These are phyloP conservation scores for Globisporangium spiculum DNA, from an alignment of 352 stramenopile genomes.

Conservation along the genomic window DNA sequence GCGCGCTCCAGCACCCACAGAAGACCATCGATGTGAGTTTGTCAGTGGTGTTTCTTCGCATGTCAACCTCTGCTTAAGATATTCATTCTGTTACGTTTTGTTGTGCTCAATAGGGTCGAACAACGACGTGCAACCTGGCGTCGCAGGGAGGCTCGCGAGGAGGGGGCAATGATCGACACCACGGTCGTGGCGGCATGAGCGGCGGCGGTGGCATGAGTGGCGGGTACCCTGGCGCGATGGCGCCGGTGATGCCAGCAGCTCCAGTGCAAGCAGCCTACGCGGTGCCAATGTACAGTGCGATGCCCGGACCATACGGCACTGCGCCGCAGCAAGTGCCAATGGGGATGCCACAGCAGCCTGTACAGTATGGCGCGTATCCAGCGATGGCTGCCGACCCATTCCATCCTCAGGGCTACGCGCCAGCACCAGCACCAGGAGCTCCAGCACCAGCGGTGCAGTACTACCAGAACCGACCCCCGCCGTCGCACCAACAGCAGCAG, in stretches of 20 bases:
- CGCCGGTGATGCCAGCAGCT: slow-evolving; percentile 20
- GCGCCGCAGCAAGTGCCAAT: slow-evolving; percentile 8
- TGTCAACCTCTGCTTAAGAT: background rate
- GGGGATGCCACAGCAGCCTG: slow-evolving; percentile 20
- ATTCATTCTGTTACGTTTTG: background rate
- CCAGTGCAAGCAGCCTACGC: slow-evolving; percentile 21
- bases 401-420: slow-evolving; percentile 19
- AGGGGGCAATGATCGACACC: slow-evolving; percentile 3
- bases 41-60: background rate
- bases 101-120: slow-evolving; percentile 34
- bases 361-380: slow-evolving; percentile 27
- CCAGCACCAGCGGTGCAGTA: slow-evolving; percentile 22
- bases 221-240: slow-evolving; percentile 15
- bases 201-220: slow-evolving; percentile 12
- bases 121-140: slow-evolving; percentile 59
- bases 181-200: slow-evolving; percentile 13
- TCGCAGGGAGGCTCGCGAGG: slow-evolving; percentile 26
- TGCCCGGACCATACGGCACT: slow-evolving; percentile 17
- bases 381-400: slow-evolving; percentile 26
- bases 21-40: slow-evolving; percentile 66
- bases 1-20: slow-evolving; percentile 52
- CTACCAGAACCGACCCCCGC: slow-evolving; percentile 22
- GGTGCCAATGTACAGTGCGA: slow-evolving; percentile 29
- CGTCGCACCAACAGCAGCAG: slow-evolving; percentile 17
- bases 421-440: background rate